Evolutionary conservation across 2,329 filamentous ascomycete genomes (phyloP), one percentile per base, ranked within the genome.

Genomic region (Pyrenophora seminiperda): DNA sequence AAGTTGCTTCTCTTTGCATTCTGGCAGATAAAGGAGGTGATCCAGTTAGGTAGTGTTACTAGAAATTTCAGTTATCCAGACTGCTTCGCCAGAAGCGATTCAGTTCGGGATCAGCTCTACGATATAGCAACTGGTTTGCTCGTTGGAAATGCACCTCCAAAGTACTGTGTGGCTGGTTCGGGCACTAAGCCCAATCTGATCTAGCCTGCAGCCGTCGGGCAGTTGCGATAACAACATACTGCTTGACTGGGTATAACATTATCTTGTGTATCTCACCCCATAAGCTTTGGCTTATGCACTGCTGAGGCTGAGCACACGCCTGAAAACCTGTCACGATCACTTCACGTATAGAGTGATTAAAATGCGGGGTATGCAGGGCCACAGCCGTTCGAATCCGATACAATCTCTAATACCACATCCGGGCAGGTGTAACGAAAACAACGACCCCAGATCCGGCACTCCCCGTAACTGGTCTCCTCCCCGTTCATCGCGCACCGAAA

Each of bases 181-280:
- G 3, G 3, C 10, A 29, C 43, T 57, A 51, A 31, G 24, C 54
- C 44, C n/a, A 19, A 22, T 4, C 7, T 24, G 14, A 29, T 7
- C n/a, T 49, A 45, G 38, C 41, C 27, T 14, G 24, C 29, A 14
- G 9, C 20, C 22, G 19, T 44, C 46, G 56, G 40, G 43, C 22
- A 38, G 41, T 46, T 48, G 33, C 43, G 58, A 63, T 61, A 61
- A 61, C 54, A 19, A 41, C 43, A 32, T 27, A 42, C 32, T 38
- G 11, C 48, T 41, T 54, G 18, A 59, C 45, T 63, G 52, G 58
- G 47, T 41, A 20, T 29, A 54, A 41, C 32, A 46, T 31, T 24
- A 45, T 15, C 45, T 18, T 19, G 19, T 44, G 19, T 33, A 43
- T 43, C 33, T 33, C 41, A 9, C 9, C 17, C 24, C 32, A 19